Evolutionary conservation across 2,329 filamentous ascomycete genomes (phyloP), one percentile per base, ranked within the genome.

Genomic region (Colletotrichum sp.): DNA sequence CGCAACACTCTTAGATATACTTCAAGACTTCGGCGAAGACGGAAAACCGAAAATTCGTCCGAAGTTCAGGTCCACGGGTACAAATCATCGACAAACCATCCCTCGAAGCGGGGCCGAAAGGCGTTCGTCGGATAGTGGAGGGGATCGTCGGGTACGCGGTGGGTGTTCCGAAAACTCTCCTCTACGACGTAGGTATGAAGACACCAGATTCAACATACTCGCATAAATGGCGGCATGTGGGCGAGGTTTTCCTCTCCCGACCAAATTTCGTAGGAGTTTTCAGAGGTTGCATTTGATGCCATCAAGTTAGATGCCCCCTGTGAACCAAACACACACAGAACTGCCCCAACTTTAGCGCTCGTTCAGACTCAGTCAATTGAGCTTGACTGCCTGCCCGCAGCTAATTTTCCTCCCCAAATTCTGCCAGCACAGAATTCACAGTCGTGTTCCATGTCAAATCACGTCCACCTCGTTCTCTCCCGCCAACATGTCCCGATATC

Each of bases 41-140:
- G 30, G 59, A 36, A 22, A 22, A 36, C 28, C 6, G n/a, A 36
- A 9, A 34, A 22, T 15, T 63, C 30, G 30, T 36, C 28, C 59
- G 59, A 36, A 36, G 25, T 3, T 6, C n/a, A 32, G 59, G 15
- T 13, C 19, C 28, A 61, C 0, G 1, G 32, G 32, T 1, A 34
- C 2, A 13, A 36, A 36, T 34, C 22, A 36, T 22, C 39, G 22
- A 30, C 1, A 63, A 34, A 22, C 3, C 8, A 13, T 32, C 5
- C 8, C 3, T 34, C 28, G 19, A 32, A 28, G 71, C 27, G 71
- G 71, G 59, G 71, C 67, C 59, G 67, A 70, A 4, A 63, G 30
- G 55, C 5, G 34, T 8, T 63, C 22, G 34, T 34, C 72, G 72
- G 72, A 36, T 71, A 60, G 72, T 65, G 60, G 71, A 74, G 71